These are phyloP conservation scores for Paramecium primaurelia DNA, from an alignment of 73 alveolate genomes.

Conservation along the genomic window DNA sequence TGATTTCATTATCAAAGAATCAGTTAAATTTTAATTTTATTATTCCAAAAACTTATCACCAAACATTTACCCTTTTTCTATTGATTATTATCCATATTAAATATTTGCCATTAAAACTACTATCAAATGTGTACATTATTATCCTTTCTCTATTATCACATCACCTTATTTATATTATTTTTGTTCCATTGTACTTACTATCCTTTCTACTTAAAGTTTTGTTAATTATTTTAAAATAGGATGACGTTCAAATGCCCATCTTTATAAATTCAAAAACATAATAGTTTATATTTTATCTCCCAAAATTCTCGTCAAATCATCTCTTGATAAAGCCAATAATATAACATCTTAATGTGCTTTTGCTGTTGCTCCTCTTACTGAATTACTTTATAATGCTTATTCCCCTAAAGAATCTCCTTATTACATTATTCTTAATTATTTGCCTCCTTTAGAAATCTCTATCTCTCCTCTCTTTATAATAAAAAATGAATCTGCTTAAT, in stretches of 20 bases:
- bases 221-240: constrained; percentile 45
- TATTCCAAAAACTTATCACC: constrained; percentile 15
- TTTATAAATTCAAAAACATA: constrained; percentile 24
- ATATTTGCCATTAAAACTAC: constrained; percentile 39
- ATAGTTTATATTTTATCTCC: constrained; percentile 65
- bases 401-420: constrained; percentile 71
- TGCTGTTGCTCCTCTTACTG: constrained; percentile 70
- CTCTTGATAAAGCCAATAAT: constrained; percentile 48
- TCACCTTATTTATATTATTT: constrained; percentile 28
- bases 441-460: constrained; percentile 48
- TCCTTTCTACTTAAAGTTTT: constrained; percentile 58
- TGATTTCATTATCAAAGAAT: constrained; percentile 19
- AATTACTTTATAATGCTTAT: constrained; percentile 57
- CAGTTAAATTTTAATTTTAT: not conserved
- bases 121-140: constrained; percentile 13
- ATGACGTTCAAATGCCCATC: constrained; percentile 61
- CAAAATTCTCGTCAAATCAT: constrained; percentile 63
- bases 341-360: constrained; percentile 59
- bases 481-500: constrained; percentile 68
- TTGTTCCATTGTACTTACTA: constrained; percentile 18
- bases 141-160: not conserved
- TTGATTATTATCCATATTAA: not conserved
- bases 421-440: constrained; percentile 51
- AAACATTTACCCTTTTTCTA: constrained; percentile 27
- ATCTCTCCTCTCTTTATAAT: constrained; percentile 66